phyloP scores from a whole-genome alignment of 495 filamentous ascomycete genomes.

The Parachaetomium inaequale region DNA sequence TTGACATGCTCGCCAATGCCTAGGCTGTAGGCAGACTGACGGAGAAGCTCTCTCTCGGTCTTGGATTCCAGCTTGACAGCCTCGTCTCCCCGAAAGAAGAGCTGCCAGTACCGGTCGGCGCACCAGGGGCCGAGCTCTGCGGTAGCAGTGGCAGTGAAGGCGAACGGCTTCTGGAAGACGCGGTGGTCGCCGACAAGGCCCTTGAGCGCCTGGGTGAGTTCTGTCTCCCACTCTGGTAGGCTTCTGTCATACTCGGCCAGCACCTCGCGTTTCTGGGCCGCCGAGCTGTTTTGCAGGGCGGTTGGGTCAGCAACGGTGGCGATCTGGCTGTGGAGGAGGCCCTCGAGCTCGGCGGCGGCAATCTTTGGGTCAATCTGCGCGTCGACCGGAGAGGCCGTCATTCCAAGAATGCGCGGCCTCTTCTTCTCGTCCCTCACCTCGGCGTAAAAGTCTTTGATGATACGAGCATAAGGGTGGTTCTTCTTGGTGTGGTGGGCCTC shows the following conservation, averaged over 20 bases:
- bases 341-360: constrained; percentile 76
- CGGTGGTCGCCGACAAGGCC: constrained; percentile 53
- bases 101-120: constrained; percentile 75
- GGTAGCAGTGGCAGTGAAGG: constrained; percentile 53
- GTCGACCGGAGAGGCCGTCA: constrained; percentile 98
- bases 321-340: constrained; percentile 73
- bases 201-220: constrained; percentile 57
- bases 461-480: constrained; percentile 85
- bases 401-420: constrained; percentile 83
- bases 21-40: constrained; percentile 34
- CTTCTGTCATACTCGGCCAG: constrained; percentile 56
- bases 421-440: constrained; percentile 37
- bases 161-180: constrained; percentile 57
- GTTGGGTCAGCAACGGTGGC: constrained; percentile 70
- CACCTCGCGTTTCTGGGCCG: constrained; percentile 55
- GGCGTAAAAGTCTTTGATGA: constrained; percentile 83
- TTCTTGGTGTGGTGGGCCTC: constrained; percentile 98
- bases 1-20: constrained; percentile 48
- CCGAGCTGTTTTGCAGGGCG: constrained; percentile 57
- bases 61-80: constrained; percentile 58
- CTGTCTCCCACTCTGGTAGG: constrained; percentile 55
- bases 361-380: constrained; percentile 64
- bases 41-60: constrained; percentile 43
- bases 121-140: constrained; percentile 81
- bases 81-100: constrained; percentile 65